phyloP scores from a whole-genome alignment of 495 filamentous ascomycete species.

The Aspergillus affinis region DNA sequence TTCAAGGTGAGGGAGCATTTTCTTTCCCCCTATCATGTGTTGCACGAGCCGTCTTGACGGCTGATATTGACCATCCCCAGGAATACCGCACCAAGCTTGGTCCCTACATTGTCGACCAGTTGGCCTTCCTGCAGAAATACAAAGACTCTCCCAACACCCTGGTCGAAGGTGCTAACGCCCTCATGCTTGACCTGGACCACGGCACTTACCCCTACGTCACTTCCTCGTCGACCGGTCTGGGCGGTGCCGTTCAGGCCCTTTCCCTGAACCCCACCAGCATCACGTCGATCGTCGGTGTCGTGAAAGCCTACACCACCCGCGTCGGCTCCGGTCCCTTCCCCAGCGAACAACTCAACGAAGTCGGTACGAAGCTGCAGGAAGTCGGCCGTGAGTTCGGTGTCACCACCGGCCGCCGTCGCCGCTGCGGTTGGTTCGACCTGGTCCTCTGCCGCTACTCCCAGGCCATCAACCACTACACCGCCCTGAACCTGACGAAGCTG shows the following conservation, averaged over 20 bases:
- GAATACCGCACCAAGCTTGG: constrained; percentile 67
- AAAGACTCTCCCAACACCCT: constrained; percentile 64
- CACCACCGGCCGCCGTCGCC: constrained; percentile 78
- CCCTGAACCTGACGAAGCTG: constrained; percentile 84
- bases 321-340: constrained; percentile 84
- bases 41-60: not conserved
- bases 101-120: constrained; percentile 66
- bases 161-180: constrained; percentile 87
- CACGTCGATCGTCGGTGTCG: constrained; percentile 74
- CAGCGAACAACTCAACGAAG: constrained; percentile 69
- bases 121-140: constrained; percentile 47
- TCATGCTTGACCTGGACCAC: constrained; percentile 75
- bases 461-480: constrained; percentile 70
- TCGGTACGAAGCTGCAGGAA: constrained; percentile 62
- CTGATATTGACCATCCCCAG: constrained; percentile 19
- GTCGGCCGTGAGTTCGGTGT: constrained; percentile 72
- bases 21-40: not conserved
- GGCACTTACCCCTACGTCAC: constrained; percentile 88
- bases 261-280: constrained; percentile 45
- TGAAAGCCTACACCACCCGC: constrained; percentile 79
- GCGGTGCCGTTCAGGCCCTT: constrained; percentile 75
- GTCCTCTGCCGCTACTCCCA: constrained; percentile 79
- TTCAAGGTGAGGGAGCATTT: constrained; percentile 48
- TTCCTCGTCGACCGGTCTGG: constrained; percentile 71
- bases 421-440: constrained; percentile 90